Conservation (phyloP, 2,329 filamentous ascomycete species). For the Penicillium sp. region DNA sequence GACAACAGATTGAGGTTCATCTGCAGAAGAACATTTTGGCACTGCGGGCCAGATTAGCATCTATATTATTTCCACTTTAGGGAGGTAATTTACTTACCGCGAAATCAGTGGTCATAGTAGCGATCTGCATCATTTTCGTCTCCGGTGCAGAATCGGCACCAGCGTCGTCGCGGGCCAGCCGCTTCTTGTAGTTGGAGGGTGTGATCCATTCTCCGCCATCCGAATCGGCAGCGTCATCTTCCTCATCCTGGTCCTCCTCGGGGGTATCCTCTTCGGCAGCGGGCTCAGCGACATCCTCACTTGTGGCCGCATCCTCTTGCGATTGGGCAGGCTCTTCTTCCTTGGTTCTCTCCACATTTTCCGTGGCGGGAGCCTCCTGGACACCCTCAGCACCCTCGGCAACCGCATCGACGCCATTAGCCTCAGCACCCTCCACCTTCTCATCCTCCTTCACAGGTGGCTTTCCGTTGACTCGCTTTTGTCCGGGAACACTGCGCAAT, state of each 20-base stretch:
- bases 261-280: conserved; percentile 21
- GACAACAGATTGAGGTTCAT: conserved; percentile 92
- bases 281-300: conserved; percentile 20
- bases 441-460: conserved; percentile 52
- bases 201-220: conserved; percentile 84
- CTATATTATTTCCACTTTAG: neutral
- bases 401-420: conserved; percentile 29
- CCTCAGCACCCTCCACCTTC: conserved; percentile 28
- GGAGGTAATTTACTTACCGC: conserved; percentile 61
- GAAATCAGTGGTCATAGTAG: conserved; percentile 92
- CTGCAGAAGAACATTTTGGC: conserved; percentile 86
- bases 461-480: conserved; percentile 73
- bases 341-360: conserved; percentile 28
- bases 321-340: conserved; percentile 14
- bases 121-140: conserved; percentile 72
- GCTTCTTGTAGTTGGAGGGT: conserved; percentile 83
- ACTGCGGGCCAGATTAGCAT: conserved; percentile 26
- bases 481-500: conserved; percentile 72
- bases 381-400: conserved; percentile 29
- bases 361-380: conserved; percentile 26
- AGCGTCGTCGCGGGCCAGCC: conserved; percentile 67
- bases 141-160: conserved; percentile 49
- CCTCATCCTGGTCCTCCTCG: conserved; percentile 30
- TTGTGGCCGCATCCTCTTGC: conserved; percentile 12
- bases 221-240: conserved; percentile 41